A percentile compares a stretch with the other conserved stretches of the same genome.
These are phyloP conservation scores for Lentinus polychrous DNA, from an alignment of 1,284 basidiomycete genomes.

Conservation along the genomic window DNA sequence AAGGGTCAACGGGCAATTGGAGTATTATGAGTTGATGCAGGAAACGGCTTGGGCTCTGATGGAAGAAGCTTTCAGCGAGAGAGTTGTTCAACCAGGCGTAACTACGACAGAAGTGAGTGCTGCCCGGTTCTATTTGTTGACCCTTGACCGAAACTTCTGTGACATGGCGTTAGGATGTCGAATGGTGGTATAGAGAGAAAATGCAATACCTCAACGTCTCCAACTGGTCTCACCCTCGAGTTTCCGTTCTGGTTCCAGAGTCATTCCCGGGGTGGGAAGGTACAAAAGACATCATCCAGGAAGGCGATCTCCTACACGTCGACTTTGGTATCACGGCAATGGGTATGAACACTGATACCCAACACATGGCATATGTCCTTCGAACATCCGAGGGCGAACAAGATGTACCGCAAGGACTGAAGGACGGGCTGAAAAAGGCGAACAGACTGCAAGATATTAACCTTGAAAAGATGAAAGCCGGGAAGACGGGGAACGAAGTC, in stretches of 20 bases:
- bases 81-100: constrained; percentile 32
- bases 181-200: constrained; percentile 50
- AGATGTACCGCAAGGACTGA: constrained; percentile 35
- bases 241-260: constrained; percentile 38
- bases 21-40: constrained; percentile 38
- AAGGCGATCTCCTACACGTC: constrained; percentile 46
- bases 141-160: background rate
- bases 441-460: constrained; percentile 48
- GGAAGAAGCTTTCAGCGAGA: constrained; percentile 43
- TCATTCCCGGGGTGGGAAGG: constrained; percentile 41
- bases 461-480: constrained; percentile 36
- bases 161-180: constrained; percentile 38
- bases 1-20: constrained; percentile 34
- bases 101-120: constrained; percentile 37
- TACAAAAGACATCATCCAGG: constrained; percentile 32
- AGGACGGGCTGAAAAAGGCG: constrained; percentile 36
- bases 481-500: constrained; percentile 42
- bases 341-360: constrained; percentile 50
- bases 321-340: constrained; percentile 49
- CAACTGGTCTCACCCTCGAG: constrained; percentile 47
- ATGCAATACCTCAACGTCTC: constrained; percentile 42
- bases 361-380: constrained; percentile 50
- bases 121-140: background rate
- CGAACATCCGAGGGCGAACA: constrained; percentile 32
- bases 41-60: constrained; percentile 48